Base-by-base conservation (phyloP, 2,329 filamentous ascomycete species). In the Fusarium penzigii region DNA sequence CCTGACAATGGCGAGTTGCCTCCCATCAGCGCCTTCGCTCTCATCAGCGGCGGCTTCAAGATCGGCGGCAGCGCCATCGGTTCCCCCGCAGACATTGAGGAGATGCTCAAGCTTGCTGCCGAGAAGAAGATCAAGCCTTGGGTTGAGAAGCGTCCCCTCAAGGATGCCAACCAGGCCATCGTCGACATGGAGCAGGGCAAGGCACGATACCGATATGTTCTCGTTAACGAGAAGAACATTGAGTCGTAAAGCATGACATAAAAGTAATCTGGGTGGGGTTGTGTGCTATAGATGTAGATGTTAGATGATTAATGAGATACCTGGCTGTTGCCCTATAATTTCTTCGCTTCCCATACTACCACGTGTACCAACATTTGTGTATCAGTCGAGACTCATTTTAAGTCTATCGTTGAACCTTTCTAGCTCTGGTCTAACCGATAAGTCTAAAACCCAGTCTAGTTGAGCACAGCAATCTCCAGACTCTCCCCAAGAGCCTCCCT, bases 51-150 rank as follows among this genome's bases (percentile, higher is more conserved):
- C 39, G 42, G 40, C 3, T 29, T 44, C 12, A 76, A 74, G 58
- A 65, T 83, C 34, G 75, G 73, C 0, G 80, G 79, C 12, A 66
- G 62, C 41, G 40, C 62, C 38, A 67, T 82, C 58, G 79, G 80
- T 4, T 71, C 72, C 29, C 81, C 81, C 1, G 66, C 67, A 29
- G 77, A 84, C 58, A 84, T 85, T 44, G 70, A 75, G 44, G 78
- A 81, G 57, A 85, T 85, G 83, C 64, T 85, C 45, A 53, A 77
- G 45, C 74, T 85, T 51, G 81, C 78, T 16, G 80, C 74, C 0
- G 73, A 82, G 46, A 78, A 83, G 66, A 71, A 74, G 2, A 69
- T 85, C 29, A 76, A 78, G 68, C 78, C 81, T 2, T 82, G 78
- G 78, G 74, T 84, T 36, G 72, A 83, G 64, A 69, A 73, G 63